These are phyloP conservation scores for Beauveria bassiana DNA, from an alignment of 2,329 filamentous ascomycete species.

Conservation along the genomic window DNA sequence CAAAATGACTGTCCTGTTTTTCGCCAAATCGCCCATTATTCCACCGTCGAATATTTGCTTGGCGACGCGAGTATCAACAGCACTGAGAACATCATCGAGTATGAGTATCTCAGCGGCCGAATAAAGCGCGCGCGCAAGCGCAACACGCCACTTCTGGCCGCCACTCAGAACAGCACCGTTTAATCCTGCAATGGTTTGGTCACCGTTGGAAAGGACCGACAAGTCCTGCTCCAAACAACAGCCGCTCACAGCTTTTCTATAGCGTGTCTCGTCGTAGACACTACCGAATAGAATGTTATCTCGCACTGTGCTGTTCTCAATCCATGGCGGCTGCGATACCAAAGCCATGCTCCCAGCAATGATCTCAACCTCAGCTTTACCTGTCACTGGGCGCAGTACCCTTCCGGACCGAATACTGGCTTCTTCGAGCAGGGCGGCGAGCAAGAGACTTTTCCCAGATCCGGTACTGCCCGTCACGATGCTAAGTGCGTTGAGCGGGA, in stretches of 20 bases:
- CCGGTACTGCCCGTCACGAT: slow-evolving; percentile 64
- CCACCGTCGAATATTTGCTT: not conserved
- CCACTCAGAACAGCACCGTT: slow-evolving; percentile 37
- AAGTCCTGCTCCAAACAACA: slow-evolving; percentile 37
- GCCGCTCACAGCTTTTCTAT: slow-evolving; percentile 38
- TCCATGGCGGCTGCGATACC: slow-evolving; percentile 40
- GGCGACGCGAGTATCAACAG: slow-evolving; percentile 8
- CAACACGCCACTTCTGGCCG: slow-evolving; percentile 38
- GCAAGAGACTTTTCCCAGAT: slow-evolving; percentile 60
- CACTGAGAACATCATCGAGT: slow-evolving; percentile 36
- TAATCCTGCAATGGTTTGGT: slow-evolving; percentile 35
- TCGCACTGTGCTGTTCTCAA: slow-evolving; percentile 36
- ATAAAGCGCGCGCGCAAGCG: slow-evolving; percentile 38
- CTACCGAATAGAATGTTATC: slow-evolving; percentile 40
- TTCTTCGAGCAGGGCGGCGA: slow-evolving; percentile 62
- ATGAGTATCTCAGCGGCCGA: slow-evolving; percentile 35
- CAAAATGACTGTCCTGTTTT: slow-evolving; percentile 12
- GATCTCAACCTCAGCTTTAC: not conserved
- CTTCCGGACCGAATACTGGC: slow-evolving; percentile 53
- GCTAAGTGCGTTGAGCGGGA: slow-evolving; percentile 55
- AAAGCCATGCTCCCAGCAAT: slow-evolving; percentile 25
- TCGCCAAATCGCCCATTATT: slow-evolving; percentile 8
- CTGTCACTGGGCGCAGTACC: slow-evolving; percentile 36
- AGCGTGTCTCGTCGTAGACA: slow-evolving; percentile 30
- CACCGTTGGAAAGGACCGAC: slow-evolving; percentile 32